Base-by-base conservation (phyloP, 139 green algal genomes). In the Edaphochlamys debaryana region DNA sequence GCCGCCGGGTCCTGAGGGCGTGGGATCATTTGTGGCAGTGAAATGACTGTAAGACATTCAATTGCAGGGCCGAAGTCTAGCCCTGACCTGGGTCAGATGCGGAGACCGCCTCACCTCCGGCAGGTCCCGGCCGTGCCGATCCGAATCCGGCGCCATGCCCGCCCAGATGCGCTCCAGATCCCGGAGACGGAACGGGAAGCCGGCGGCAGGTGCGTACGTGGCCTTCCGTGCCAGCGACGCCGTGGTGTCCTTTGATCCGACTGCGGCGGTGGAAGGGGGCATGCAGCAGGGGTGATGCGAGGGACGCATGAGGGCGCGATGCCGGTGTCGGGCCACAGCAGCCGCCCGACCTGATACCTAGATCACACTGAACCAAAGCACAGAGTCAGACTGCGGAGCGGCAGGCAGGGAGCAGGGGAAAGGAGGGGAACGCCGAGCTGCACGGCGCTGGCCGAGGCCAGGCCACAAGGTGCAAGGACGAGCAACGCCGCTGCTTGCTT, bases 91-190 rank as follows among this genome's bases (percentile, higher is more conserved):
- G n/a, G n/a, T n/a, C n/a, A n/a, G n/a, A n/a, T n/a, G n/a, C n/a
- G n/a, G n/a, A n/a, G n/a, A n/a, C n/a, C 45, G 45, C 9, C 45
- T 13, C 45, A 54, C 45, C 45, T 54, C 25, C 50, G 3, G 36
- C 72, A 32, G 6, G 62, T 67, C 62, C 3, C 62, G 9, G n/a
- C 62, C 25, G 36, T 19, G 9, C 4, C 37, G 69, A 45, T 40
- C 8, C 15, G 45, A 48, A 36, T 79, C 72, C 72, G 73, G 56
- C 52, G 50, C 38, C 73, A 80, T 17, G 3, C 37, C 37, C 20
- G 76, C 63, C 77, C 77, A 83, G 29, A 67, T 38, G 15, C 63
- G 42, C 77, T 83, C 77, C 48, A 83, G 63, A 27, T 67, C 29
- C 5, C 45, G 42, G 8, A 54, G 4, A 2, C 77, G 77, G 78